Base-by-base conservation (phyloP, 2,329 filamentous ascomycete species). In the Niveomyces coronatus region DNA sequence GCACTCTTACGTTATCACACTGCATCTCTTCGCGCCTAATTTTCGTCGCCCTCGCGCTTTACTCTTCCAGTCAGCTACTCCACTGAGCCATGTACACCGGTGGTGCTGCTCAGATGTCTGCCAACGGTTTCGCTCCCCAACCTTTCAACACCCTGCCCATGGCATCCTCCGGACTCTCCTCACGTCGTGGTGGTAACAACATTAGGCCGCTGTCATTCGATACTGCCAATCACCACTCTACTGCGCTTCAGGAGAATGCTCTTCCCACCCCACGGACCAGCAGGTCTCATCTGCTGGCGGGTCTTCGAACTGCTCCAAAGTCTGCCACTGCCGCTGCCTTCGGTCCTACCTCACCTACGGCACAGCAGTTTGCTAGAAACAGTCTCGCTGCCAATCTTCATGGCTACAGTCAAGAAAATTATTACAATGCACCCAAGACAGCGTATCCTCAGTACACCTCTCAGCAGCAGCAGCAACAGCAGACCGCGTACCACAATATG, bases 21-120 rank as follows among this genome's bases (percentile, higher is more conserved):
- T n/a, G n/a, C n/a, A n/a, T n/a, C n/a, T n/a, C n/a, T n/a, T n/a
- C n/a, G n/a, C n/a, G n/a, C n/a, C n/a, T n/a, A n/a, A n/a, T n/a
- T n/a, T n/a, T n/a, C n/a, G n/a, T 9, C n/a, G 6, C 27, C 8
- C 15, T 29, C 15, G 5, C 11, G 6, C 14, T 30, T 32, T 15
- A 8, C 19, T 10, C 9, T 11, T 24, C 9, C 19, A 14, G 15
- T 27, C 19, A 39, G 23, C 14, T 9, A 39, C 24, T 29, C 16
- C 19, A 24, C 55, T 65, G 67, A 71, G 65, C 62, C 51, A 81
- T 93, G 82, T 83, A 94, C 89, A 81, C 89, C 77, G 89, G 89
- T 76, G 86, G 87, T 91, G 85, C 94, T 71, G 82, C 87, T 91
- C 87, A 93, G 76, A 96, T 96, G 89, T 85, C 86, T 69, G 89